Percentiles rank a stretch among this genome's conserved stretches.
These are phyloP conservation scores for Acacia confusa DNA, from an alignment of 306 rosid species.

Conservation along the genomic window DNA sequence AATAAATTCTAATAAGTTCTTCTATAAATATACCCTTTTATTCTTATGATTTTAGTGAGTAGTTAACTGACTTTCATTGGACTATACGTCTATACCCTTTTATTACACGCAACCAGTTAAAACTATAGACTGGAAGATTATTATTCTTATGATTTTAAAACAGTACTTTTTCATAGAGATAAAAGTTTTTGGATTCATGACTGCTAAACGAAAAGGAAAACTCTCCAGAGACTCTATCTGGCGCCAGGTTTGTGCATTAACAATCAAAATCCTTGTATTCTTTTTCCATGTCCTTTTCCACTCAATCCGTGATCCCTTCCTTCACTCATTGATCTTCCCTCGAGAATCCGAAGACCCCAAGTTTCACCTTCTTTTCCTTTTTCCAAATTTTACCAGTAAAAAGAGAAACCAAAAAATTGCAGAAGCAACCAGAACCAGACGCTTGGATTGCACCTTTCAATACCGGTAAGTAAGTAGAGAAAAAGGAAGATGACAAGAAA, in stretches of 20 bases:
- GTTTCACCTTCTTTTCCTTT: neutral
- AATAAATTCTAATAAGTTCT: too few relatives aligned
- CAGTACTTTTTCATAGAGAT: too few relatives aligned
- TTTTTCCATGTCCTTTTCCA: neutral
- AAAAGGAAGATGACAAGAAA: neutral
- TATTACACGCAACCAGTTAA: too few relatives aligned
- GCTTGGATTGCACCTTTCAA: neutral
- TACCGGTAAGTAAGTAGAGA: neutral
- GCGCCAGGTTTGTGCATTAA: neutral
- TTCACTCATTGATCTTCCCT: conserved; percentile 24
- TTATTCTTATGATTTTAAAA: too few relatives aligned
- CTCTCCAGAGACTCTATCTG: neutral
- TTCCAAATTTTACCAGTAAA: neutral
- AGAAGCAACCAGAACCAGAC: neutral
- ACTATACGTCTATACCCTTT: too few relatives aligned
- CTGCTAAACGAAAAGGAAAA: neutral
- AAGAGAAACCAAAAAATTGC: neutral
- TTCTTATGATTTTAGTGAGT: too few relatives aligned
- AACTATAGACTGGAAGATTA: too few relatives aligned
- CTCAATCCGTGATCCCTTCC: conserved; percentile 34
- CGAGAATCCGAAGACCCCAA: conserved; percentile 24
- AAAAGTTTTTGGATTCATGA: neutral
- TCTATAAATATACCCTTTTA: too few relatives aligned
- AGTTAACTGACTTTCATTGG: too few relatives aligned
- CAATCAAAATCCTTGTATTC: neutral